phyloP scores from a whole-genome alignment of 1,284 basidiomycete genomes.

The Rhodotorula sp. region DNA sequence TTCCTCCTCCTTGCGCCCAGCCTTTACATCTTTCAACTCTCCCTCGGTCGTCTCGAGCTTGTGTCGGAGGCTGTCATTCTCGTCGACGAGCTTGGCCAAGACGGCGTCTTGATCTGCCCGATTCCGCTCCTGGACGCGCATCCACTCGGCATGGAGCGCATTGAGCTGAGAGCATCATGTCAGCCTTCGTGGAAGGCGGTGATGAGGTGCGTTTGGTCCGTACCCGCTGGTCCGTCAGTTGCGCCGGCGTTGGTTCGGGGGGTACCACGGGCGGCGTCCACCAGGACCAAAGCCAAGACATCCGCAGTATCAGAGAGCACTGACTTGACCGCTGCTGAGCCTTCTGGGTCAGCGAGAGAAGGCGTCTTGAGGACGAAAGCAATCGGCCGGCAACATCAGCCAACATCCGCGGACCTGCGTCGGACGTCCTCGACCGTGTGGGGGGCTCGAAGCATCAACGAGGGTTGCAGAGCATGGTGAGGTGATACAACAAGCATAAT shows the following conservation, averaged over 20 bases:
- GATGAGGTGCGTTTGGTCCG: background rate
- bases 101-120: background rate
- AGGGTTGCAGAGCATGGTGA: too few species aligned
- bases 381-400: too few species aligned
- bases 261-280: background rate
- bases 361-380: too few species aligned
- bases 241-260: background rate
- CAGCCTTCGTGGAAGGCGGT: too few species aligned
- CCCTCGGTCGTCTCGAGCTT: background rate
- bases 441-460: too few species aligned
- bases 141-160: constrained; percentile 13
- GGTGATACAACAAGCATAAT: background rate
- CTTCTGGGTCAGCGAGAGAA: too few species aligned
- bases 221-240: constrained; percentile 4
- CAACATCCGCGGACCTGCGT: too few species aligned
- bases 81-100: constrained; percentile 7
- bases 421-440: too few species aligned
- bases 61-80: constrained; percentile 9
- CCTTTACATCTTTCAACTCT: constrained; percentile 17
- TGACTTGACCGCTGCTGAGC: too few species aligned
- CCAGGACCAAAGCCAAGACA: constrained; percentile 7
- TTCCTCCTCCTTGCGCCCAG: constrained; percentile 20
- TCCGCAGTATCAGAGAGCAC: background rate
- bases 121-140: background rate
- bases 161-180: background rate